A percentile compares a stretch with the other conserved stretches of the same genome.
Evolutionary conservation across 768 basidiomycete species (phyloP).

Genomic region (Podaxis sp.): DNA sequence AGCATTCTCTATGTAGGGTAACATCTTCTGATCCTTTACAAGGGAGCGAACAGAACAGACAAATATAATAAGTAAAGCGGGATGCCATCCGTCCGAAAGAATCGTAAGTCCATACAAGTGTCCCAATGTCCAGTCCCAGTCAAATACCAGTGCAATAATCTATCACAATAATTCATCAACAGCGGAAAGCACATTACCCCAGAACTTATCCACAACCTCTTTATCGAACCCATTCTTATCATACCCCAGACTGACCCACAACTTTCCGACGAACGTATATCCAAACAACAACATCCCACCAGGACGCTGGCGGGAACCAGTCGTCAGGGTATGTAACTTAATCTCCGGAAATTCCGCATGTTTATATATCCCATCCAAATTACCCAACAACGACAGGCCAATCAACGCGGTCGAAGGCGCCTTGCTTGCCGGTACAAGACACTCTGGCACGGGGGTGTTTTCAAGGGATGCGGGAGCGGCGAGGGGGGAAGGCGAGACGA

Average conservation of each 20-base stretch:
- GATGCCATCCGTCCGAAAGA: no score
- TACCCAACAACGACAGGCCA: slow-evolving; percentile 82
- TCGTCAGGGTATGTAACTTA: slow-evolving; percentile 71
- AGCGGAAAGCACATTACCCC: slow-evolving; percentile 55
- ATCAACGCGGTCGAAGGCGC: slow-evolving; percentile 65
- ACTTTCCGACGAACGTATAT: slow-evolving; percentile 69
- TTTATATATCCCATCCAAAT: slow-evolving; percentile 79
- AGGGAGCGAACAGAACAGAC: no score
- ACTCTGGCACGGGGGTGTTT: slow-evolving; percentile 22
- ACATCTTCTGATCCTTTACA: no score
- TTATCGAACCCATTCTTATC: slow-evolving; percentile 75
- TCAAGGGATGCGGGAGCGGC: slow-evolving; percentile 16
- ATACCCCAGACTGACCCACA: slow-evolving; percentile 82
- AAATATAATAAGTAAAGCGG: no score
- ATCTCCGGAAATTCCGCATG: slow-evolving; percentile 60
- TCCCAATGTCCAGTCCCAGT: neutral
- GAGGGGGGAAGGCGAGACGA: slow-evolving; percentile 36
- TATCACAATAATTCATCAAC: slow-evolving; percentile 56
- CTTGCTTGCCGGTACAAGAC: slow-evolving; percentile 21
- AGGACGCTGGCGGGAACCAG: slow-evolving; percentile 77
- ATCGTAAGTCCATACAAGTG: neutral
- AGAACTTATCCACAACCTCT: slow-evolving; percentile 62
- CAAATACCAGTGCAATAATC: neutral
- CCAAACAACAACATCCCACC: slow-evolving; percentile 84
- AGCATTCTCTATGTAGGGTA: neutral